phyloP scores from a whole-genome alignment of 2,329 filamentous ascomycete genomes.

The Blastomyces gilchristii region DNA sequence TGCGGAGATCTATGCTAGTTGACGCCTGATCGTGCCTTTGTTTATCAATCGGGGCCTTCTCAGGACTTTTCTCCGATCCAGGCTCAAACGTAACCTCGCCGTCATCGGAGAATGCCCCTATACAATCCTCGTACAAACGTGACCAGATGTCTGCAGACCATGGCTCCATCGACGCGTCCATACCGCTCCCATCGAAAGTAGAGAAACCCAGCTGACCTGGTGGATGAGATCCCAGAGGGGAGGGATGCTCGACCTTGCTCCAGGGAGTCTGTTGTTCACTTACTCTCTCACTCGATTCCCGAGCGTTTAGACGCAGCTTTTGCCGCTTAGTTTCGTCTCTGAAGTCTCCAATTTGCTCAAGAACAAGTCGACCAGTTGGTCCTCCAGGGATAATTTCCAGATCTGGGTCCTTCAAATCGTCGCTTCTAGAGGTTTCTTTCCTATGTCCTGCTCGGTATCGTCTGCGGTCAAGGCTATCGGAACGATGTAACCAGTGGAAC shows the following conservation, averaged over 20 bases:
- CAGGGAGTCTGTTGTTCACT: not conserved
- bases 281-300: not conserved
- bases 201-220: not conserved
- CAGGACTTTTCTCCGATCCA: not conserved
- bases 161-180: not conserved
- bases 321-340: slow-evolving; percentile 11
- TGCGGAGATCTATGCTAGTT: slow-evolving; percentile 10
- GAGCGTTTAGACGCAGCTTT: not conserved
- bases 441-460: slow-evolving; percentile 15
- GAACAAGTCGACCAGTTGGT: slow-evolving; percentile 5
- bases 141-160: slow-evolving; percentile 8
- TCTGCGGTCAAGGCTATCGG: slow-evolving; percentile 11
- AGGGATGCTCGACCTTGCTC: not conserved
- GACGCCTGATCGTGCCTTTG: not conserved
- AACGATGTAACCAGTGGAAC: slow-evolving; percentile 12
- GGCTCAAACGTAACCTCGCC: not conserved
- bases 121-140: slow-evolving; percentile 8
- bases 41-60: not conserved
- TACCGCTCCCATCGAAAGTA: not conserved
- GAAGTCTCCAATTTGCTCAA: slow-evolving; percentile 15
- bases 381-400: slow-evolving; percentile 15
- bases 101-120: slow-evolving; percentile 3
- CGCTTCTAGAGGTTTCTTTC: slow-evolving; percentile 12
- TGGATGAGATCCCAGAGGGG: not conserved
- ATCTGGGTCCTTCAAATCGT: slow-evolving; percentile 12